Conservation (phyloP, 2,329 filamentous ascomycete species). For the Metarhizium robertsii region DNA sequence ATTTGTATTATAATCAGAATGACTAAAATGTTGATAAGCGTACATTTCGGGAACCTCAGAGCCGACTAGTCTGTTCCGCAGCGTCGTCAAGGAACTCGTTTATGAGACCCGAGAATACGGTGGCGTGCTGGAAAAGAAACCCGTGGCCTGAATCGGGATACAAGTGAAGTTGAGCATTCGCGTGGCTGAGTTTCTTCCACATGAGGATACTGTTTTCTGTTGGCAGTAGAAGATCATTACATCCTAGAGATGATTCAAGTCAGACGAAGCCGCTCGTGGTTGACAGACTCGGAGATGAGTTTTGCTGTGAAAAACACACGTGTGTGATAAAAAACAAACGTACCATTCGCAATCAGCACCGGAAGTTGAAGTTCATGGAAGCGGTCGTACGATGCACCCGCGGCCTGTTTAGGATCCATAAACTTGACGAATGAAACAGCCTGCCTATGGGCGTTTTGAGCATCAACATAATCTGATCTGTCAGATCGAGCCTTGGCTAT, state of each 20-base stretch:
- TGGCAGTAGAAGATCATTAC: conserved; percentile 24
- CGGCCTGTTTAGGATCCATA: conserved; percentile 22
- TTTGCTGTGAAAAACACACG: no score
- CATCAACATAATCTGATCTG: conserved; percentile 16
- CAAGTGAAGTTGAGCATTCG: conserved; percentile 21
- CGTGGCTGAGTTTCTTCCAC: conserved; percentile 24
- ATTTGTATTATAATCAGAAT: not conserved
- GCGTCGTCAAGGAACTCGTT: conserved; percentile 20
- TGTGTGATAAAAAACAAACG: conserved; percentile 6
- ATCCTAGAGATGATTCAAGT: conserved; percentile 13
- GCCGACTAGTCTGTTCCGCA: not conserved
- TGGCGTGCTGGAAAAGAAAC: conserved; percentile 25
- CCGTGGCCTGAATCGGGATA: conserved; percentile 27
- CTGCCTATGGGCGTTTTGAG: conserved; percentile 19
- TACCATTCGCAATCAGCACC: conserved; percentile 29
- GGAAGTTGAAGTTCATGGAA: conserved; percentile 24
- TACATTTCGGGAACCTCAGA: not conserved
- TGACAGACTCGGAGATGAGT: no score
- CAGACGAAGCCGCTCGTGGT: not conserved
- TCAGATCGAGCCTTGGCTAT: conserved; percentile 18
- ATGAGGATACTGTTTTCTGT: conserved; percentile 28
- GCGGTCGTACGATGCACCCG: conserved; percentile 23
- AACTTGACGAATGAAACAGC: conserved; percentile 24
- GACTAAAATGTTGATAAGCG: not conserved
- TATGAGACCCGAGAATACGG: conserved; percentile 20